Conservation (phyloP, 192 early-diverging fungal species). For the Dimargaris verticillata region DNA sequence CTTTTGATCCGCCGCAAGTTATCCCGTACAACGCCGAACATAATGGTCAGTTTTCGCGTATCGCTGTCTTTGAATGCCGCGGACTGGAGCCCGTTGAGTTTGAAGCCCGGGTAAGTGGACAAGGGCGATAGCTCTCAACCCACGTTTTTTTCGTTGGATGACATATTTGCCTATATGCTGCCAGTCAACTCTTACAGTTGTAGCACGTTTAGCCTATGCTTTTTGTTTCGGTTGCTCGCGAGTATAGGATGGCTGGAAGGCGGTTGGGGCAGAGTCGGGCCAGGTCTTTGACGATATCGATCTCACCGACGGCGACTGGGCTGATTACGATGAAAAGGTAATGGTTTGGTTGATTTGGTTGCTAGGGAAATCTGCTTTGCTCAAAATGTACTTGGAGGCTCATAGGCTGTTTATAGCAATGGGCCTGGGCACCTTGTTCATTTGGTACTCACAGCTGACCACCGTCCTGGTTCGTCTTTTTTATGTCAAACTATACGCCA, state of each 20-base stretch:
- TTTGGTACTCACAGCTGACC: no score
- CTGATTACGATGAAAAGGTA: conserved; percentile 77
- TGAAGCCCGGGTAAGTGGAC: conserved; percentile 32
- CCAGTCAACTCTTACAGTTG: no score
- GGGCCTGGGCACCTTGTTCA: no score
- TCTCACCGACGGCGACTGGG: conserved; percentile 68
- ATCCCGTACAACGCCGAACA: conserved; percentile 37
- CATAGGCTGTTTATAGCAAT: no score
- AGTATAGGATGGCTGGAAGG: conserved; percentile 37
- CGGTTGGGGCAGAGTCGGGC: conserved; percentile 47
- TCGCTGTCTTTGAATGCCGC: conserved; percentile 61
- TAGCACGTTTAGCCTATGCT: no score
- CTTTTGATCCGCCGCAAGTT: conserved; percentile 15
- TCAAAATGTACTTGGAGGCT: no score
- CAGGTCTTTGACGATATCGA: conserved; percentile 64
- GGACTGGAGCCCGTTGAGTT: conserved; percentile 71
- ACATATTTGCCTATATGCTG: no score
- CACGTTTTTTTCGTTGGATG: no score
- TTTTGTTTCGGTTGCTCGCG: neutral
- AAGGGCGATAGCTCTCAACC: no score
- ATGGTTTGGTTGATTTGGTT: neutral
- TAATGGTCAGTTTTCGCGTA: conserved; percentile 38
- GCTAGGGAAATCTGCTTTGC: no score
- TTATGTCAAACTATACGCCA: no score
- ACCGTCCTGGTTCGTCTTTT: no score